These are phyloP conservation scores for Apiospora hydei DNA, from an alignment of 2,329 filamentous ascomycete species.

Conservation along the genomic window DNA sequence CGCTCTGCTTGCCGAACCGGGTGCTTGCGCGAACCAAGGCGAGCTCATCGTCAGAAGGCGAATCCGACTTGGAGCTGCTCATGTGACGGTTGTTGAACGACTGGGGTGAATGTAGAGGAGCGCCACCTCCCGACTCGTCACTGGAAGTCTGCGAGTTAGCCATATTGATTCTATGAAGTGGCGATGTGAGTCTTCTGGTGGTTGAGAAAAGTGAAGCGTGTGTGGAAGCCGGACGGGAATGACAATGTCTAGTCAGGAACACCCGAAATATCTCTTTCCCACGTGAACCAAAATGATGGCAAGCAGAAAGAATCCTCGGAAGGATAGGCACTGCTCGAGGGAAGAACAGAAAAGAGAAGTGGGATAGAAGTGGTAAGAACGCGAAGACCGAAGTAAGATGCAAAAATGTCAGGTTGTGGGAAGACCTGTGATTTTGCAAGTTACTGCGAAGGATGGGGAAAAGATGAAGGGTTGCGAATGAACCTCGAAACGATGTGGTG, in stretches of 20 bases:
- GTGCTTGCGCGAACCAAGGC: constrained; percentile 34
- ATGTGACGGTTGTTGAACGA: constrained; percentile 18
- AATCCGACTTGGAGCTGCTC: constrained; percentile 21
- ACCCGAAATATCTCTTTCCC: background rate
- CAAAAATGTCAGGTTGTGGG: background rate
- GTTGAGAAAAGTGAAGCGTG: background rate
- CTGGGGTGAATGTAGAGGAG: constrained; percentile 30
- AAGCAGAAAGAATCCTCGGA: background rate
- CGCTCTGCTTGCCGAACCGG: constrained; percentile 23
- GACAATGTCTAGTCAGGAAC: background rate
- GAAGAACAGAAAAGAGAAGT: background rate
- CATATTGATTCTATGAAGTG: background rate
- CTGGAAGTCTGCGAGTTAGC: constrained; percentile 31
- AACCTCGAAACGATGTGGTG: background rate
- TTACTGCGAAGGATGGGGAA: background rate
- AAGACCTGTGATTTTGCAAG: constrained; percentile 7
- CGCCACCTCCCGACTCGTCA: constrained; percentile 32
- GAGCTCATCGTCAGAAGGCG: constrained; percentile 33
- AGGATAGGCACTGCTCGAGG: background rate
- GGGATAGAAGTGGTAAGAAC: background rate
- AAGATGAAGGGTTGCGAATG: background rate
- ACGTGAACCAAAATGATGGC: background rate
- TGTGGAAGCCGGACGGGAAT: constrained; percentile 1
- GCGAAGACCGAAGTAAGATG: background rate
- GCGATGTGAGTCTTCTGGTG: background rate